Evolutionary conservation across 2,329 filamentous ascomycete species (phyloP).

Genomic region (Phyllachora maydis): DNA sequence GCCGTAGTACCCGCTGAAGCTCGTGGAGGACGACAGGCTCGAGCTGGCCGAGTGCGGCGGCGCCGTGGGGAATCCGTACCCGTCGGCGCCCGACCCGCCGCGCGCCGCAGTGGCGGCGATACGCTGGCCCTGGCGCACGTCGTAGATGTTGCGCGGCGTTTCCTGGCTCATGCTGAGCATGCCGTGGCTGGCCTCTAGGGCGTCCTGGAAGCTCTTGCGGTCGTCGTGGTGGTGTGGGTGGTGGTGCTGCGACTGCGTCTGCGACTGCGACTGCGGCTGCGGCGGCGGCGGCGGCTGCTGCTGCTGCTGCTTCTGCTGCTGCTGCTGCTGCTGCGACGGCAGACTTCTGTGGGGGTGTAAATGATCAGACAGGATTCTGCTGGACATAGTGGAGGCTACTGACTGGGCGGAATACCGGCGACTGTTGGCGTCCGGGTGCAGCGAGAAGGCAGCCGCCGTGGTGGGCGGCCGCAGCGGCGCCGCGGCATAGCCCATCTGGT

Average conservation of each 20-base stretch:
- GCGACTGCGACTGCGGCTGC: background rate
- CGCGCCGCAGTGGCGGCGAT: too few relatives aligned
- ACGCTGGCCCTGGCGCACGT: conserved; percentile 19
- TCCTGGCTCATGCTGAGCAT: conserved; percentile 96
- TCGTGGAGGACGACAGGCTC: conserved; percentile 66
- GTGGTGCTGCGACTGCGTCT: conserved; percentile 13
- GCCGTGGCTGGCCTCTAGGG: conserved; percentile 77
- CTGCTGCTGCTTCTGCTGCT: conserved; percentile 11
- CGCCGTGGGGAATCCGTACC: conserved; percentile 75
- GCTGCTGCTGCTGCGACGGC: too few relatives aligned
- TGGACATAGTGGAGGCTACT: conserved; percentile 7
- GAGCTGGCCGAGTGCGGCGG: conserved; percentile 70
- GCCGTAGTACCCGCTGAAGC: conserved; percentile 60
- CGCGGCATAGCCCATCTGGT: conserved; percentile 54
- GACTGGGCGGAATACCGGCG: too few relatives aligned
- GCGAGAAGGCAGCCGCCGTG: conserved; percentile 57
- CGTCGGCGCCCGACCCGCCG: conserved; percentile 56
- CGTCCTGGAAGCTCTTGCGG: conserved; percentile 43
- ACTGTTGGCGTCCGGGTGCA: too few relatives aligned
- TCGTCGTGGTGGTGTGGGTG: conserved; percentile 11
- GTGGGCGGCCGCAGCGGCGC: conserved; percentile 46
- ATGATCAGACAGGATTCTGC: background rate
- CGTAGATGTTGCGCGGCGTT: conserved; percentile 79
- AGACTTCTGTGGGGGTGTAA: background rate
- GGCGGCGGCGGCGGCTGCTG: conserved; percentile 9